Base-by-base conservation (phyloP, 2,329 filamentous ascomycete species). In the Drechslera avenae region DNA sequence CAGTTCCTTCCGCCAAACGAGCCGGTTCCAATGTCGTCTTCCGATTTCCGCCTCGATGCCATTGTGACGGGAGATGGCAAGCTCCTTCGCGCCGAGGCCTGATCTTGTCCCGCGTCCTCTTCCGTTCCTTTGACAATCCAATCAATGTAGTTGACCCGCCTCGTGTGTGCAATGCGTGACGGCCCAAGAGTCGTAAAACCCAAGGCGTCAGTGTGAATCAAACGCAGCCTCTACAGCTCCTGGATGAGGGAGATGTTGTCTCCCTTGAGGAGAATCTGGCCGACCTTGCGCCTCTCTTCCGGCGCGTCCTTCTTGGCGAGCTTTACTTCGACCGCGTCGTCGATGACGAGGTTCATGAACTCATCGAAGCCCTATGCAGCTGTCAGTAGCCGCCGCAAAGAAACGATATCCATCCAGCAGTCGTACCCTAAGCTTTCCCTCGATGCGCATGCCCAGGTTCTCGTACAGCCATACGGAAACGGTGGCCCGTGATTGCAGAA, bases 271-370 rank as follows among this genome's bases (percentile, higher is more conserved):
- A 95, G 77, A 58, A 95, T 92, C 77, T 92, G 90, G 53, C 89
- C 93, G 44, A 97, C 75, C 35, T 86, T 81, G 75, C 90, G 86
- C 73, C 92, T 83, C 61, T 85, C 86, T 77, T 95, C 92, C 61
- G 87, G 85, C 34, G 81, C 74, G 63, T 89, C 87, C 80, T 95
- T 96, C 57, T 89, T 91, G 47, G 90, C 81, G 70, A 91, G 84
- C 74, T 87, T 89, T 36, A 99, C 91, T 77, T 97, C 93, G 50
- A 97, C 86, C 23, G 94, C 94, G 66, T 99, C 91, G 70, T 99
- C 94, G 61, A 96, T 84, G 32, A 97, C 94, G 41, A 99, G 81
- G 78, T 99, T 99, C 92, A 99, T 97, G 79, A 97, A 99, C 76
- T 99, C 94, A 73, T 99, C 94, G 63, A 99, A 99, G 12, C 94